Evolutionary conservation across 345 rosid genomes (phyloP).

Genomic region (Eucalyptus decipiens): DNA sequence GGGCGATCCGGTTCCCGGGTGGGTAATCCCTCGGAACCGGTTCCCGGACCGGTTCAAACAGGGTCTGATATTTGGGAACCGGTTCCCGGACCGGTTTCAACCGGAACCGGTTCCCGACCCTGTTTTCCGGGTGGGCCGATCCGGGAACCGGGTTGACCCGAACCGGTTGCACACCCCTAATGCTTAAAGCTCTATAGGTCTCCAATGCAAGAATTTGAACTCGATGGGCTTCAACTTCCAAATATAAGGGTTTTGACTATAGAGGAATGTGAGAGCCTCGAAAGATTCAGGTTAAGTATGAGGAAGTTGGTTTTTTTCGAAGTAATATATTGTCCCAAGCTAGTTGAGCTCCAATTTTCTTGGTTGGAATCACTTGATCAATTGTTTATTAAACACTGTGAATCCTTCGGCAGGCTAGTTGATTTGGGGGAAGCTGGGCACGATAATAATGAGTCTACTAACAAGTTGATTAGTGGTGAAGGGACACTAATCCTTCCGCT

Average conservation of each 20-base stretch:
- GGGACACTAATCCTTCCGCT: background rate
- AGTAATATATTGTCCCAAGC: fast-evolving
- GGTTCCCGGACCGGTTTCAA: no score
- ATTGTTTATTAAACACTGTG: fast-evolving
- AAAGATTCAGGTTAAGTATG: background rate
- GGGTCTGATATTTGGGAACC: no score
- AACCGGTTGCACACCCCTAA: no score
- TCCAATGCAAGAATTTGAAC: background rate
- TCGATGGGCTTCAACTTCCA: background rate
- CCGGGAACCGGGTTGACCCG: no score
- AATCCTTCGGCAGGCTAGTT: background rate
- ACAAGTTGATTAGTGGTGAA: no score
- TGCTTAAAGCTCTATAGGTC: fast-evolving
- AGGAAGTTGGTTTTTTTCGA: fast-evolving
- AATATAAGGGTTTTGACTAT: background rate
- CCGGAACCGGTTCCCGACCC: no score
- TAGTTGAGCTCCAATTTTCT: background rate
- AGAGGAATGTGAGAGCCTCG: fast-evolving
- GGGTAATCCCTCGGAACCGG: no score
- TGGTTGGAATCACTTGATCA: background rate
- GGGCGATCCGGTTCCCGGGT: no score
- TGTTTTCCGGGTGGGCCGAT: no score
- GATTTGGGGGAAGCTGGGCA: background rate
- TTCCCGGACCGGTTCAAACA: no score
- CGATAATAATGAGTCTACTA: background rate